Percentiles rank a stretch among this genome's conserved stretches.
phyloP scores from a whole-genome alignment of 2,329 filamentous ascomycete species.

The Trichoderma lentiforme region DNA sequence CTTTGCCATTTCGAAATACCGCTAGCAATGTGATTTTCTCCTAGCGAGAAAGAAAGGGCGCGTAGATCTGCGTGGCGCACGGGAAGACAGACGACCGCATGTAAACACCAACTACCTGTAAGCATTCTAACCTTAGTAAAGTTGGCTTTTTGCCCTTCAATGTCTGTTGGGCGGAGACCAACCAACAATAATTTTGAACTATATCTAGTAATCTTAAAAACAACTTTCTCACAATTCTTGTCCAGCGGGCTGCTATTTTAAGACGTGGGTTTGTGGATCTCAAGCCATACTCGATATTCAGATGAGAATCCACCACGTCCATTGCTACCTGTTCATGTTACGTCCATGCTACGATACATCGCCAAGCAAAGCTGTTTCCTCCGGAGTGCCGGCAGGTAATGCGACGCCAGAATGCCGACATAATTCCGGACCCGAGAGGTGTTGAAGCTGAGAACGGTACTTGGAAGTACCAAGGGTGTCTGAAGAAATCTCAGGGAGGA shows the following conservation, averaged over 20 bases:
- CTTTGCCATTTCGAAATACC: neutral
- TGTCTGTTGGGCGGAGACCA: neutral
- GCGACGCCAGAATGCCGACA: neutral
- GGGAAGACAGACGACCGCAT: neutral
- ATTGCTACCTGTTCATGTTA: neutral
- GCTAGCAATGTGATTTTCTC: neutral
- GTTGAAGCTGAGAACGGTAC: neutral
- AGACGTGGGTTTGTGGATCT: neutral
- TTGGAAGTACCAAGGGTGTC: neutral
- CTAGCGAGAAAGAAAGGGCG: neutral
- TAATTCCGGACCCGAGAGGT: neutral
- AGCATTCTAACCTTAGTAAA: neutral
- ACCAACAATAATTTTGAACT: neutral
- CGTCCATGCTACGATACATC: neutral
- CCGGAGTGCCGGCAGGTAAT: neutral
- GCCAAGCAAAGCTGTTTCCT: neutral
- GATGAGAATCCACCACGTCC: neutral
- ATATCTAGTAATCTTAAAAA: slow-evolving; percentile 2
- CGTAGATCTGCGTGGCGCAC: neutral
- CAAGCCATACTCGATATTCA: neutral
- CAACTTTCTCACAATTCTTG: neutral
- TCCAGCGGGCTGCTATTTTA: neutral
- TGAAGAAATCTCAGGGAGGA: neutral
- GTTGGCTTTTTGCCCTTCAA: neutral
- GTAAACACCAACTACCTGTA: neutral